Percentiles rank a stretch among this genome's conserved stretches.
phyloP scores from a whole-genome alignment of 2,329 filamentous ascomycete species.

The Fonsecaea pugnacius region DNA sequence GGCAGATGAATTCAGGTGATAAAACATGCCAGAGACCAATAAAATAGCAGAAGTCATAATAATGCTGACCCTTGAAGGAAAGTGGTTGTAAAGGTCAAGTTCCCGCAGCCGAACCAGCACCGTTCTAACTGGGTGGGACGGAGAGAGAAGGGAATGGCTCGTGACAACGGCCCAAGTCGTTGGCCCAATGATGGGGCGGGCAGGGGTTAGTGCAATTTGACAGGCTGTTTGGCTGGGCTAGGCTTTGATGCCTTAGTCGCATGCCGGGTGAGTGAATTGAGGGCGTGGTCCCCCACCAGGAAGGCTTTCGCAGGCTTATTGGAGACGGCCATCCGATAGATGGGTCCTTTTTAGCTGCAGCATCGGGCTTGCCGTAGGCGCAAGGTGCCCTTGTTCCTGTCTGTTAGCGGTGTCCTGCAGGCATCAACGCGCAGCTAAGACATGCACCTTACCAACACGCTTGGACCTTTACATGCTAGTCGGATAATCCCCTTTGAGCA shows the following conservation, averaged over 20 bases:
- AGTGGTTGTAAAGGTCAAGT: slow-evolving; percentile 27
- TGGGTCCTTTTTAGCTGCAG: slow-evolving; percentile 13
- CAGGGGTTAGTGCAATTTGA: slow-evolving; percentile 22
- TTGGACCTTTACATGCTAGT: slow-evolving; percentile 25
- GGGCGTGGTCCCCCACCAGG: neutral
- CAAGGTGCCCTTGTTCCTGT: slow-evolving; percentile 10
- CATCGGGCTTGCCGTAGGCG: slow-evolving; percentile 2
- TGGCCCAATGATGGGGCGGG: slow-evolving; percentile 5
- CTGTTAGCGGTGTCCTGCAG: slow-evolving; percentile 24
- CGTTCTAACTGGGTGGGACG: neutral
- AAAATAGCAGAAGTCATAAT: slow-evolving; percentile 17
- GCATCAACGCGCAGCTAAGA: slow-evolving; percentile 18
- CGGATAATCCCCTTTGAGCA: neutral
- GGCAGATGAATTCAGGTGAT: slow-evolving; percentile 29
- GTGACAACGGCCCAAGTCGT: neutral
- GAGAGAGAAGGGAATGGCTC: neutral
- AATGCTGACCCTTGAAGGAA: slow-evolving; percentile 20
- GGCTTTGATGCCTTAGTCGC: neutral
- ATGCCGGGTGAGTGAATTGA: neutral
- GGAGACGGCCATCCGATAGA: slow-evolving; percentile 5
- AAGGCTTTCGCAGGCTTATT: neutral
- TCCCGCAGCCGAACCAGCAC: slow-evolving; percentile 6
- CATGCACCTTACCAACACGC: slow-evolving; percentile 13
- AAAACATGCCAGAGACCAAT: slow-evolving; percentile 29
- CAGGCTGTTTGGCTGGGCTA: slow-evolving; percentile 7